These are phyloP conservation scores for Phytopythium mirpurense DNA, from an alignment of 352 stramenopile species.

Conservation along the genomic window DNA sequence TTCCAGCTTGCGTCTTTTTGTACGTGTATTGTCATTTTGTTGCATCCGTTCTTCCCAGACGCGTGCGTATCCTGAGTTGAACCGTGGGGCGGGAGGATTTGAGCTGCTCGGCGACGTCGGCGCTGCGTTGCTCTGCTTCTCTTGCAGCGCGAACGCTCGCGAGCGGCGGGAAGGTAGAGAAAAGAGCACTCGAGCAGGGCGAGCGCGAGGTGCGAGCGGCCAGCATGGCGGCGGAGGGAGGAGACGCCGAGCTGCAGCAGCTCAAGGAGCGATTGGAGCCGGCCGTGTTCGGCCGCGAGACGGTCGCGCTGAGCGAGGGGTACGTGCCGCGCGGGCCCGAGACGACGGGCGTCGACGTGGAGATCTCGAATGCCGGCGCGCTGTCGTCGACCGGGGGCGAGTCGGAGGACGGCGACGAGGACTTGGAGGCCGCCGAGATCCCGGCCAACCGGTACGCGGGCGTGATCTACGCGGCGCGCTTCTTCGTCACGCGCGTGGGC, in stretches of 20 bases:
- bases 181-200: too few relatives aligned
- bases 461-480: conserved; percentile 80
- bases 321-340: conserved; percentile 68
- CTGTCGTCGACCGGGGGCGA: conserved; percentile 9
- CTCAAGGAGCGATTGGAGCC: conserved; percentile 59
- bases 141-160: too few relatives aligned
- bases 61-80: too few relatives aligned
- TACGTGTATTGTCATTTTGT: too few relatives aligned
- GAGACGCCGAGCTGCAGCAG: conserved; percentile 47
- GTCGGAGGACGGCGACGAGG: conserved; percentile 39
- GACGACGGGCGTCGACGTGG: conserved; percentile 53
- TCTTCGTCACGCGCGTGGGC: conserved; percentile 81
- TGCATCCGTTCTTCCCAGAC: too few relatives aligned
- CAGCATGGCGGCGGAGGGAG: conserved; percentile 8
- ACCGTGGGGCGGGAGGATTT: too few relatives aligned
- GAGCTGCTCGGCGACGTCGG: too few relatives aligned
- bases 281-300: conserved; percentile 41
- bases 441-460: conserved; percentile 68
- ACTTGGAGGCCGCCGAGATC: conserved; percentile 39
- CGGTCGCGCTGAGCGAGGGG: conserved; percentile 49
- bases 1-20: too few relatives aligned
- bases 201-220: conserved; percentile 11
- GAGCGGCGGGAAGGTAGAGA: too few relatives aligned
- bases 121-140: too few relatives aligned
- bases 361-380: conserved; percentile 14